phyloP scores from a whole-genome alignment of 768 basidiomycete genomes.

The Serpula lacrymans region DNA sequence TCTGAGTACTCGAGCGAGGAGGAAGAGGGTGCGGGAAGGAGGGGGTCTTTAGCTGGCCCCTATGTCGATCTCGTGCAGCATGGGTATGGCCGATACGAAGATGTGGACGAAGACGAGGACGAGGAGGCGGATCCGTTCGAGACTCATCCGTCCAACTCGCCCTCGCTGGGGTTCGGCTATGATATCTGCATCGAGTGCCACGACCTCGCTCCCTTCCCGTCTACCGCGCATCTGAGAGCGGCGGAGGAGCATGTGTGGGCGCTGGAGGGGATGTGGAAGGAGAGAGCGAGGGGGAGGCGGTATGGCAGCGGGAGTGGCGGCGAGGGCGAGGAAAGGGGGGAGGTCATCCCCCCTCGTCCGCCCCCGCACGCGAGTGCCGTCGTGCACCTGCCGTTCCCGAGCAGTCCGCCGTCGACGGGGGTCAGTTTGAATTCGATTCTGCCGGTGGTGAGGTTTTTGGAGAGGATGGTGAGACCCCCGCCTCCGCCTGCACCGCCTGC shows the following conservation, averaged over 20 bases:
- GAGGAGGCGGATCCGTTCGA: conserved; percentile 32
- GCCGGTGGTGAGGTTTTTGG: conserved; percentile 65
- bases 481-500: conserved; percentile 10
- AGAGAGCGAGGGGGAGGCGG: conserved; percentile 32
- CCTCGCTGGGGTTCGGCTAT: conserved; percentile 59
- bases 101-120: conserved; percentile 11
- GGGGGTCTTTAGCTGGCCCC: background rate
- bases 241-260: conserved; percentile 72
- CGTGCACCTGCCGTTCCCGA: conserved; percentile 74
- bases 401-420: conserved; percentile 53
- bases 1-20: too few species aligned
- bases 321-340: conserved; percentile 14
- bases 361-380: conserved; percentile 70
- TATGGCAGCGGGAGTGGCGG: conserved; percentile 8
- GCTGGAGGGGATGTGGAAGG: conserved; percentile 67
- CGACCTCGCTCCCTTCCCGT: conserved; percentile 74
- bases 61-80: background rate
- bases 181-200: conserved; percentile 89
- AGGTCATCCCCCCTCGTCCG: conserved; percentile 51
- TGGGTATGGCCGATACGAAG: too few species aligned
- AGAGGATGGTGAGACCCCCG: conserved; percentile 55
- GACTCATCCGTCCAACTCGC: conserved; percentile 35
- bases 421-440: conserved; percentile 55
- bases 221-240: conserved; percentile 58
- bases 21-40: conserved; percentile 15